These are phyloP conservation scores for Apiotrichum domesticum DNA, from an alignment of 1,284 basidiomycete genomes.

Conservation along the genomic window DNA sequence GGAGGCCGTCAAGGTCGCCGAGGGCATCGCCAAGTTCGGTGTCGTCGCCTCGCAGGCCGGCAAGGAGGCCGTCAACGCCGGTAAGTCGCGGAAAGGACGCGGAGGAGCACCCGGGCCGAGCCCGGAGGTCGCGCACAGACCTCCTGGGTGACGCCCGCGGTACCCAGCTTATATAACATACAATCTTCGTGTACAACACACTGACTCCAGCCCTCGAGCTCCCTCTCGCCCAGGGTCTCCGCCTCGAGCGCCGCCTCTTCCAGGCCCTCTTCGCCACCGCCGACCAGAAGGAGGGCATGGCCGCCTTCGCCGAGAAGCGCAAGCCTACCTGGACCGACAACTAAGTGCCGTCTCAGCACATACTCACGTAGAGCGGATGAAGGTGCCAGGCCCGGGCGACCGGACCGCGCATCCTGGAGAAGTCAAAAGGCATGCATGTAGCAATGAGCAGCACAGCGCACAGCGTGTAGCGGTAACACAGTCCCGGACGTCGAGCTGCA, in stretches of 20 bases:
- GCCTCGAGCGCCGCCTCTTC: constrained; percentile 86
- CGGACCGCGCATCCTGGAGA: not conserved
- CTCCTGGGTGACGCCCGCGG: too few relatives aligned
- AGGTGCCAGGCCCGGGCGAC: not conserved
- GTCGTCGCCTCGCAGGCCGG: constrained; percentile 79
- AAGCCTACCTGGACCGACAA: constrained; percentile 63
- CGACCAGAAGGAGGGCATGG: constrained; percentile 98
- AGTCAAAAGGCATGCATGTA: constrained; percentile 2
- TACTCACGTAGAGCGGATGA: too few relatives aligned
- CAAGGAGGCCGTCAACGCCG: constrained; percentile 92
- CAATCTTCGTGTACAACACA: too few relatives aligned
- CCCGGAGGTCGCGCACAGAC: too few relatives aligned
- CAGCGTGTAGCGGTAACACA: not conserved
- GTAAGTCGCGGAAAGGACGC: constrained; percentile 49
- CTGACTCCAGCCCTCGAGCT: constrained; percentile 67
- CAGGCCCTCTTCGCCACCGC: constrained; percentile 87
- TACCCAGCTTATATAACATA: too few relatives aligned
- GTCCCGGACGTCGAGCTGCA: not conserved
- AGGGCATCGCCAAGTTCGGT: constrained; percentile 75
- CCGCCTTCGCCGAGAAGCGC: constrained; percentile 91
- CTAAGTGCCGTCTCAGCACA: constrained; percentile 11
- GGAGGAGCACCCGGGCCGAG: too few relatives aligned
- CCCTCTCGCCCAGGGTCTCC: constrained; percentile 72
- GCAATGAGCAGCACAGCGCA: not conserved
- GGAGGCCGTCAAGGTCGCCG: constrained; percentile 80